Evolutionary conservation across 2,329 filamentous ascomycete species (phyloP), one percentile per base, ranked within the genome.

Genomic region (Aspergillus nomiae): DNA sequence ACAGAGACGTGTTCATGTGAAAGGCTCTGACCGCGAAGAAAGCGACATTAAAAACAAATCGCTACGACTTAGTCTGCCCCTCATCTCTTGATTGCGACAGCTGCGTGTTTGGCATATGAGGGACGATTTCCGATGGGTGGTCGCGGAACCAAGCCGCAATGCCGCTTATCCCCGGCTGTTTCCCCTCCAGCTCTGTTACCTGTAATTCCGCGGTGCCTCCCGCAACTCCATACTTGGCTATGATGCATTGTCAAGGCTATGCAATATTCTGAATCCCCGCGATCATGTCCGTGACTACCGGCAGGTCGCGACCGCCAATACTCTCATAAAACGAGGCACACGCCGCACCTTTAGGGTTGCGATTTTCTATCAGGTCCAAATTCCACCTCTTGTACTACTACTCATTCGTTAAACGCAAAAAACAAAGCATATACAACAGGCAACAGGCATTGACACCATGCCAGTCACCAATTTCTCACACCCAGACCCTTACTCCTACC

Each of bases 401-500:
- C 41, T 24, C 19, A 46, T 46, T 41, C 21, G 11, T 24, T 19
- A 7, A 19, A 50, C 24, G 26, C 26, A 50, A 26, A 14, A 28
- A 28, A 55, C 30, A 3, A 28, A 46, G 12, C 53, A 26, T 56
- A 43, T 36, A 54, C 68, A 16, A 7, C 14, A 6, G 14, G 16
- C 14, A 36, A 36, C 14, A 36, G 34, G 34, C 34, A 36, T 36
- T 16, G 34, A 36, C 34, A 75, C 60, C 48, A 91, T 91, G 89
- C 88, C 89, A 67, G 83, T 85, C 72, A 89, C 88, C 36, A 78
- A 85, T 19, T 90, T 91, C 80, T 82, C 77, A 55, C 83, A 85
- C 63, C 82, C 84, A 45, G 89, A 91, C 74, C 89, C 86, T 68
- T 95, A 95, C 82, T 83, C 82, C 63, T 95, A 95, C 78, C 89